These are phyloP conservation scores for Nannochloropsis gaditana DNA, from an alignment of 108 stramenopile species.

Conservation along the genomic window DNA sequence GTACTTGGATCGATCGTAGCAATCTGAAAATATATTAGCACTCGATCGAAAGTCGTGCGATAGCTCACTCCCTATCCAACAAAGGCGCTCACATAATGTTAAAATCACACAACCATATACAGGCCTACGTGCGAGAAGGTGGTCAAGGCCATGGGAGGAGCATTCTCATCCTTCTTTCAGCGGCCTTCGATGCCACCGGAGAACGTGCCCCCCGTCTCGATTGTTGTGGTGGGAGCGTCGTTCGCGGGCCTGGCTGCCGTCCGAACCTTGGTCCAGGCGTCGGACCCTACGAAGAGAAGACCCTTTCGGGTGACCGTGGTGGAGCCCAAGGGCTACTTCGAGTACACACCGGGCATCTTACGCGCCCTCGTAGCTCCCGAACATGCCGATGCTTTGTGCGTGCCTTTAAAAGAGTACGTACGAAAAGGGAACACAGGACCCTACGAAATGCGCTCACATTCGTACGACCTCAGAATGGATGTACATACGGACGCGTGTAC, in stretches of 20 bases:
- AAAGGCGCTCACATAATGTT: too few species aligned
- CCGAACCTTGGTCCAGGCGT: background rate
- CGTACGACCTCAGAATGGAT: too few species aligned
- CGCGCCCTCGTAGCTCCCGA: conserved; percentile 7
- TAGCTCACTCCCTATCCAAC: too few species aligned
- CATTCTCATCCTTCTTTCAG: background rate
- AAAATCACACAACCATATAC: too few species aligned
- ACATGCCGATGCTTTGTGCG: conserved; percentile 16
- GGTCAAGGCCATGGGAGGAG: background rate
- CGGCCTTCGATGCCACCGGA: background rate
- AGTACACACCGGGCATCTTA: conserved; percentile 17
- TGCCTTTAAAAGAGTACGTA: background rate
- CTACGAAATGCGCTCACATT: too few species aligned
- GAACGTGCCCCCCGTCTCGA: background rate
- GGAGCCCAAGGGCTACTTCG: background rate
- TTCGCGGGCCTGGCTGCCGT: background rate
- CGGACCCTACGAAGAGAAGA: background rate
- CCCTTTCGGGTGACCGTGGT: background rate
- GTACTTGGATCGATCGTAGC: too few species aligned
- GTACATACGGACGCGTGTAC: too few species aligned
- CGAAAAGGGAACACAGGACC: background rate
- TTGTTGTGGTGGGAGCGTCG: background rate
- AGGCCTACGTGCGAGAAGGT: too few species aligned
- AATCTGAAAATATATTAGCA: too few species aligned
- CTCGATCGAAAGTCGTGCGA: too few species aligned